Evolutionary conservation across 306 rosid genomes (phyloP).

Genomic region (Prinsepia uniflora): DNA sequence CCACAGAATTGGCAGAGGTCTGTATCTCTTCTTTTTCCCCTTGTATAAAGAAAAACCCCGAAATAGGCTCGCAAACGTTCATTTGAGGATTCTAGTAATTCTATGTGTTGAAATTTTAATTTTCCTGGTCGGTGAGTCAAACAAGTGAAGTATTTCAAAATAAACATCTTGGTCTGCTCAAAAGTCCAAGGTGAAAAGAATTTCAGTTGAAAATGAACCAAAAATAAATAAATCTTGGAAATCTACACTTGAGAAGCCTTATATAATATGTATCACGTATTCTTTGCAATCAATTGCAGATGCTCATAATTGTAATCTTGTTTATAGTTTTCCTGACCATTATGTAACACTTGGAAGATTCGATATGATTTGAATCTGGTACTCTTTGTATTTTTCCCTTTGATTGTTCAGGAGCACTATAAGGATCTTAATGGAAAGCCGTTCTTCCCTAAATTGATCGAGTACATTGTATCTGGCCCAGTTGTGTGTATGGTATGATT

Average conservation of each 20-base stretch:
- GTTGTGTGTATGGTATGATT: conserved; percentile 93
- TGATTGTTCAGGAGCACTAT: conserved; percentile 74
- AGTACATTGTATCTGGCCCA: conserved; percentile 92
- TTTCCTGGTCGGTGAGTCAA: background rate
- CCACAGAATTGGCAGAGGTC: conserved; percentile 92
- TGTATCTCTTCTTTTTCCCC: conserved; percentile 17
- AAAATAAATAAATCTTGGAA: too few relatives aligned
- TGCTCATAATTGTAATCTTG: background rate
- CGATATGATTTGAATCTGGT: background rate
- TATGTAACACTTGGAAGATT: background rate
- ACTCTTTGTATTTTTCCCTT: conserved; percentile 1
- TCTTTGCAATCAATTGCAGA: background rate
- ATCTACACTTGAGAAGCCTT: background rate
- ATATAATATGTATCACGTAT: background rate
- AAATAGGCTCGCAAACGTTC: background rate
- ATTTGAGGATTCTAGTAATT: background rate
- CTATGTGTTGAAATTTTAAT: background rate
- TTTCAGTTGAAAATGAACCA: background rate
- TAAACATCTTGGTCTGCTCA: background rate
- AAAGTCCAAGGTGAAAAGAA: too few relatives aligned
- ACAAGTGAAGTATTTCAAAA: background rate
- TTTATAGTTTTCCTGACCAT: background rate
- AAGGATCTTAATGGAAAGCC: conserved; percentile 79
- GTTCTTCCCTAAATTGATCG: conserved; percentile 78
- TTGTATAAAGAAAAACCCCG: background rate